phyloP scores from a whole-genome alignment of 2,329 filamentous ascomycete species.

The Fusarium xyrophilum region DNA sequence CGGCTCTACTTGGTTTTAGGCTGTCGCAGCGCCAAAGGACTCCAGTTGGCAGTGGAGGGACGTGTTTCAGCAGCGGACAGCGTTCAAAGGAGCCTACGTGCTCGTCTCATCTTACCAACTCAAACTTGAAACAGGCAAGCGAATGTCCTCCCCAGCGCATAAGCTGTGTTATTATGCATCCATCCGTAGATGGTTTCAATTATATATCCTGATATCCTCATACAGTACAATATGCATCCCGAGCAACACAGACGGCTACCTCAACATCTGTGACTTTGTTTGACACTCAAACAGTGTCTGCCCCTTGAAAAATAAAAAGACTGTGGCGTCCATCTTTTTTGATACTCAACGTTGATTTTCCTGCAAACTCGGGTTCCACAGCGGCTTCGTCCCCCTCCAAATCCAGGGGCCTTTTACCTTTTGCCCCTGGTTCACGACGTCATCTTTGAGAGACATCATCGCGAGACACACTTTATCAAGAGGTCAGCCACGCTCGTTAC shows the following conservation, averaged over 20 bases:
- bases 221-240: not conserved
- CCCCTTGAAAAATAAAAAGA: constrained; percentile 14
- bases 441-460: constrained; percentile 22
- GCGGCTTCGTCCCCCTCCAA: constrained; percentile 11
- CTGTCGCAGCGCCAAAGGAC: constrained; percentile 7
- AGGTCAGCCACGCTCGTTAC: constrained; percentile 20
- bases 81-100: constrained; percentile 13
- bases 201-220: not conserved
- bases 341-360: not conserved
- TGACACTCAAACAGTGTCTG: not conserved
- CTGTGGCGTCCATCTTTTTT: constrained; percentile 29
- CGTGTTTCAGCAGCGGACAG: constrained; percentile 9
- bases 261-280: not conserved
- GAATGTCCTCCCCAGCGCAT: not conserved
- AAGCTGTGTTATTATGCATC: constrained; percentile 3
- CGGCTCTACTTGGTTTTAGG: constrained; percentile 15
- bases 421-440: constrained; percentile 23
- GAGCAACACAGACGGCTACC: not conserved
- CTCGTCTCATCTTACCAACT: too few species aligned
- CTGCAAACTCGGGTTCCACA: constrained; percentile 16
- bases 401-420: not conserved
- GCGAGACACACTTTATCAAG: constrained; percentile 16
- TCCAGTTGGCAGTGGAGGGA: not conserved
- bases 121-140: not conserved
- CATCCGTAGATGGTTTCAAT: constrained; percentile 6